Conservation (phyloP, 176 grass and related monocot species). For the Urochloa ruziziensis region DNA sequence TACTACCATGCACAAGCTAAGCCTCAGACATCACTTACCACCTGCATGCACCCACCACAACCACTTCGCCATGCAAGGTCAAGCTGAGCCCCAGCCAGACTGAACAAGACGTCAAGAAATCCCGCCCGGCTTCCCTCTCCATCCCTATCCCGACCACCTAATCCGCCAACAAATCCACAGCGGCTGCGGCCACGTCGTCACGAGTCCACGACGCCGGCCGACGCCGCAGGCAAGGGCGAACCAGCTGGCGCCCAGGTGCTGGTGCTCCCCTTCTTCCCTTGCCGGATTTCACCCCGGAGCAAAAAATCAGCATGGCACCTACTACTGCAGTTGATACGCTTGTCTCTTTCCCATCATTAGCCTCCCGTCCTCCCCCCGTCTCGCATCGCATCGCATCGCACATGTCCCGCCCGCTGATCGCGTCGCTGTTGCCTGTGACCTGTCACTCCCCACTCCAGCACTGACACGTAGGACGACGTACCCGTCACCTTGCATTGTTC, state of each 20-base stretch:
- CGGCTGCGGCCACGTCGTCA: neutral
- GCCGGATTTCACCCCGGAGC: neutral
- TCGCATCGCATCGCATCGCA: too few relatives aligned
- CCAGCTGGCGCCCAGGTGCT: neutral
- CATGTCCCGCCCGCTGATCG: neutral
- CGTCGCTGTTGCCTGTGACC: constrained; percentile 16
- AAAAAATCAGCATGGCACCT: too few relatives aligned
- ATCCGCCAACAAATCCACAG: neutral
- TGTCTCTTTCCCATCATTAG: constrained; percentile 41
- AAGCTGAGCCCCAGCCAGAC: neutral
- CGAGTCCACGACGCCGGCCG: too few relatives aligned
- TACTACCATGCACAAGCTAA: neutral
- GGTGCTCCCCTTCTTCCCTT: neutral
- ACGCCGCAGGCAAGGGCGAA: neutral
- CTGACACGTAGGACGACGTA: constrained; percentile 9
- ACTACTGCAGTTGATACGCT: constrained; percentile 29
- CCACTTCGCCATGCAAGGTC: neutral
- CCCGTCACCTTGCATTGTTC: neutral
- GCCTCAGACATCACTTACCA: neutral
- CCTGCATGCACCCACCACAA: neutral
- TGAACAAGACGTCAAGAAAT: neutral
- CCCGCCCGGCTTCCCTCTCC: neutral
- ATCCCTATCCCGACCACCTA: neutral
- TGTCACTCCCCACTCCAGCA: neutral
- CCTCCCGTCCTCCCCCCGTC: too few relatives aligned